These are phyloP conservation scores for Salvia splendens DNA, from an alignment of 257 asterid species.

Conservation along the genomic window DNA sequence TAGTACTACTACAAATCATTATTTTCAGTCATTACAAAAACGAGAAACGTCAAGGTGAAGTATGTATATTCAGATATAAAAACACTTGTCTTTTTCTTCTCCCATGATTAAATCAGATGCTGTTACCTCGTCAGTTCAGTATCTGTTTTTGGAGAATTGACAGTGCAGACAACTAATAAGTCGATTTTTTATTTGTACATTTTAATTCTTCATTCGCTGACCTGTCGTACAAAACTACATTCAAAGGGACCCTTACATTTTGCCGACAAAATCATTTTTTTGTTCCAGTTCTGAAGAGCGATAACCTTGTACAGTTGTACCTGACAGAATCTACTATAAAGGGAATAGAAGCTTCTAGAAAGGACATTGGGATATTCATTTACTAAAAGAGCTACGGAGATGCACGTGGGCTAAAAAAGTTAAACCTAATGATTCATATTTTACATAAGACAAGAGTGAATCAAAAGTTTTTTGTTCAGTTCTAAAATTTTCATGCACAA, in stretches of 20 bases:
- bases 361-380: neutral
- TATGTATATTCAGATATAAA: no score
- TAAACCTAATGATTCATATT: no score
- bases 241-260: conserved; percentile 15
- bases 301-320: conserved; percentile 34
- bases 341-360: conserved; percentile 34
- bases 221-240: conserved; percentile 30
- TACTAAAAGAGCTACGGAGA: no score
- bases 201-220: conserved; percentile 24
- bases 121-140: neutral
- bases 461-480: no score
- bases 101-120: conserved; percentile 34
- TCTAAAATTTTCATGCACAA: no score
- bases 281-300: conserved; percentile 2
- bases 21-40: no score
- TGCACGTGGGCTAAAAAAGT: no score
- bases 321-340: conserved; percentile 26
- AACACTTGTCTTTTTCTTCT: conserved; percentile 7
- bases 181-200: neutral
- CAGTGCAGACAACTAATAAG: no score
- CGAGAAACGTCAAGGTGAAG: no score
- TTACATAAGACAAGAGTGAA: no score
- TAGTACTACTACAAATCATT: no score
- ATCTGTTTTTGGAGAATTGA: neutral
- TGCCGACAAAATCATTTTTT: conserved; percentile 18